Evolutionary conservation across 495 filamentous ascomycete genomes (phyloP), one percentile per base, ranked within the genome.

Genomic region (Talaromyces ruber): DNA sequence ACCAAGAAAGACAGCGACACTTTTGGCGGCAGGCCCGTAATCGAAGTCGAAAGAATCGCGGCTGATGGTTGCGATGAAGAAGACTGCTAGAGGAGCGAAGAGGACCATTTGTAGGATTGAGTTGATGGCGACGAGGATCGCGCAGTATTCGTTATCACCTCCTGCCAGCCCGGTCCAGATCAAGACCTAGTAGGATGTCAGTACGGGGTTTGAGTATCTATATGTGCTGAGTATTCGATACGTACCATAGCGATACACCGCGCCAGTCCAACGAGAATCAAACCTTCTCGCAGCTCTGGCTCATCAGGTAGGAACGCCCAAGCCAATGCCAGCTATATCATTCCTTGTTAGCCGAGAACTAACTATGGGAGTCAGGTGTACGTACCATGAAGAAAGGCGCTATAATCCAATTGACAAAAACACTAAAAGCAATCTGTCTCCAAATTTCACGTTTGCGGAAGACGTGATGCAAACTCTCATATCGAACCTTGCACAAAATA

Each of bases 401-500:
- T n/a, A 96, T 70, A 58, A 96, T 81, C 93, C 93, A 97, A 65
- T 97, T 97, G 39, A 92, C 70, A 22, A 94, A 59, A 24, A 97
- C 69, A 64, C 88, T 91, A 68, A 97, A 90, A 0, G 65, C 77
- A 59, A 97, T 81, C 68, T 97, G 93, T 16, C 85, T 80, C 91
- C 91, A 97, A 7, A 95, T 74, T 3, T 75, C 75, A 4, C 81
- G 81, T 4, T 81, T 68, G 11, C 74, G 71, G 63, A 96, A 84
- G 18, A 90, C 71, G 7, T 82, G 79, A 70, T 93, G 90, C 47
- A 98, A 73, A 0, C 80, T 82, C 71, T 96, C 93, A 72, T 84
- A 95, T 34, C 85, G 84, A n/a, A 97, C 87, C 72, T 96, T 97
- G 82, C 92, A 94, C 22, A 96, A 78, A 63, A 95, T 95, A 0